These are phyloP conservation scores for Starmerella potacharoeniae DNA, from an alignment of 805 yeast species.

Conservation along the genomic window DNA sequence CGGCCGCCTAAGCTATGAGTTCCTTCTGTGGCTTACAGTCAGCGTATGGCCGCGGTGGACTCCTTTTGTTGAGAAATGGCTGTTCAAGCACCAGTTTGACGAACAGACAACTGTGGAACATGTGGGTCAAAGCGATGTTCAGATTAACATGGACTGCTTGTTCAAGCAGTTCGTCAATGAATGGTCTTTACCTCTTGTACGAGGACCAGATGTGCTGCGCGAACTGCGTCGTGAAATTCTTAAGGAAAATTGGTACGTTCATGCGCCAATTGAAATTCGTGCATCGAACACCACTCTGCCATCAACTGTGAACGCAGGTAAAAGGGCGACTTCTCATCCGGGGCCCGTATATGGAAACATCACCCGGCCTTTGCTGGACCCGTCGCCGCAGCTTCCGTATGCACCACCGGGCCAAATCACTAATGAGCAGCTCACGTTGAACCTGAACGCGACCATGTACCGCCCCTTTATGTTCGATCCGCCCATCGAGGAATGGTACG, in stretches of 20 bases:
- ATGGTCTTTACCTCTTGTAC: conserved; percentile 85
- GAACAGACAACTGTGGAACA: conserved; percentile 39
- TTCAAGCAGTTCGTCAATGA: conserved; percentile 91
- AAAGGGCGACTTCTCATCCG: neutral
- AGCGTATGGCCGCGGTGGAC: conserved; percentile 63
- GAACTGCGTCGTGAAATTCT: conserved; percentile 39
- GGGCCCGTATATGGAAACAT: conserved; percentile 84
- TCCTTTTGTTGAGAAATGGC: conserved; percentile 74
- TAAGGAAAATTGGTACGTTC: conserved; percentile 63
- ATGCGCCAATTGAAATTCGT: conserved; percentile 91
- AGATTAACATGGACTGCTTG: conserved; percentile 89
- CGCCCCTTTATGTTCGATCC: conserved; percentile 78
- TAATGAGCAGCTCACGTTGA: conserved; percentile 70
- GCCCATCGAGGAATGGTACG: conserved; percentile 65
- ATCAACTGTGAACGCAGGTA: neutral
- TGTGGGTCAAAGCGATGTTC: conserved; percentile 72
- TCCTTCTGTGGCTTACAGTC: conserved; percentile 68
- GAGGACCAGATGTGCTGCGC: conserved; percentile 61
- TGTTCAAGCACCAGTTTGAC: conserved; percentile 66
- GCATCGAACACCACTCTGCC: conserved; percentile 62
- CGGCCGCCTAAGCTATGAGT: conserved; percentile 72
- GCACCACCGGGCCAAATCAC: conserved; percentile 39
- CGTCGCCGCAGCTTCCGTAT: conserved; percentile 57
- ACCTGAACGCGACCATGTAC: conserved; percentile 89
- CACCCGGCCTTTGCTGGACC: conserved; percentile 69